phyloP scores from a whole-genome alignment of 2,329 filamentous ascomycete species.

The Exophiala calicioides region DNA sequence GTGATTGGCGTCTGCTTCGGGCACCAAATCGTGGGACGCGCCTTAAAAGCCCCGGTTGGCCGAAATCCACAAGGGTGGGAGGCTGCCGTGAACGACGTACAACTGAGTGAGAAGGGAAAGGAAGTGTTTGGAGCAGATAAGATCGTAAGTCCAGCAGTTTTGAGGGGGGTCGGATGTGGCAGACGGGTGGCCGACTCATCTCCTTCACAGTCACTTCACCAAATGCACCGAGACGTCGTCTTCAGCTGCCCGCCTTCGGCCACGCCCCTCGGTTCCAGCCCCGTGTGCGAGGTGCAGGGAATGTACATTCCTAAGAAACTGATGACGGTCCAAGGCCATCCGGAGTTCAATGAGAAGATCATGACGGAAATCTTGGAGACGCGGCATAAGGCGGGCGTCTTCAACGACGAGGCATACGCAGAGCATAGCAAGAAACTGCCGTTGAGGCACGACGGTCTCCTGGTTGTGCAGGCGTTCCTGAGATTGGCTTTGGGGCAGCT shows the following conservation, averaged over 20 bases:
- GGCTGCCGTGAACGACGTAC: conserved; percentile 67
- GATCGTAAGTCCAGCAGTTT: conserved; percentile 47
- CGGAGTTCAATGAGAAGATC: conserved; percentile 74
- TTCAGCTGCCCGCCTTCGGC: conserved; percentile 62
- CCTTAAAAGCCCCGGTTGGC: conserved; percentile 66
- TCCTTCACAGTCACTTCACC: conserved; percentile 61
- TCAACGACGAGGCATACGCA: conserved; percentile 57
- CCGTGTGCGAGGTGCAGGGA: conserved; percentile 71
- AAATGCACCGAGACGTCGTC: conserved; percentile 83
- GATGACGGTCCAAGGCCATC: conserved; percentile 81
- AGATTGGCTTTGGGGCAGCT: conserved; percentile 65
- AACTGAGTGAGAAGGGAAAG: conserved; percentile 68
- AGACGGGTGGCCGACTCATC: too few species aligned
- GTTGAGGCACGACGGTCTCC: conserved; percentile 73
- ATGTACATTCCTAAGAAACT: conserved; percentile 68
- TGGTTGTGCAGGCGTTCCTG: conserved; percentile 71
- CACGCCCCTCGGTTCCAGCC: conserved; percentile 64
- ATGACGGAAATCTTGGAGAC: conserved; percentile 66
- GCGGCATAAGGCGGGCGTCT: conserved; percentile 53
- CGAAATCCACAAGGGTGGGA: conserved; percentile 74
- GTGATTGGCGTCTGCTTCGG: conserved; percentile 82
- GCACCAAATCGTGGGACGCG: conserved; percentile 78
- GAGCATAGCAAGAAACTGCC: conserved; percentile 67
- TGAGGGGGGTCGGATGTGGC: too few species aligned
- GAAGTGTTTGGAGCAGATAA: conserved; percentile 68